phyloP scores from a whole-genome alignment of 805 yeast species.

The Yarrowia bubula region DNA sequence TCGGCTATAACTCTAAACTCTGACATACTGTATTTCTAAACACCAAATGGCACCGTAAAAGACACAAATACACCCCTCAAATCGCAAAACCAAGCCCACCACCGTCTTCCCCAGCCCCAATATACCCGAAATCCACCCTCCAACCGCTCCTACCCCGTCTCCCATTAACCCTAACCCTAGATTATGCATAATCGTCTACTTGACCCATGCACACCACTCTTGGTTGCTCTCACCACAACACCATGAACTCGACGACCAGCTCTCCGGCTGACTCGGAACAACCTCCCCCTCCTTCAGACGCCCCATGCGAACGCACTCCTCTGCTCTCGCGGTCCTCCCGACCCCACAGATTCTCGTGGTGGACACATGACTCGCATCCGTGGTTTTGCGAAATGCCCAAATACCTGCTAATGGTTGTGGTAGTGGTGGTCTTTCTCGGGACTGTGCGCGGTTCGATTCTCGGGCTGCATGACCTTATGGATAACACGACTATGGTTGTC shows the following conservation, averaged over 20 bases:
- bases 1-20: too few relatives aligned
- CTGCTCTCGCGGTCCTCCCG: background rate
- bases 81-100: too few relatives aligned
- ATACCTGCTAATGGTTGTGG: background rate
- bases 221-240: background rate
- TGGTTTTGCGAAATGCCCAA: slow-evolving; percentile 23
- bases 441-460: slow-evolving; percentile 13
- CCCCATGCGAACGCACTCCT: slow-evolving; percentile 11
- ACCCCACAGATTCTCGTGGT: slow-evolving; percentile 9
- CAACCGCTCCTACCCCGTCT: background rate
- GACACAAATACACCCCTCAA: too few relatives aligned
- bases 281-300: background rate
- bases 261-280: background rate
- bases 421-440: background rate
- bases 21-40: too few relatives aligned
- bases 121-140: background rate
- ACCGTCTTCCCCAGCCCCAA: background rate
- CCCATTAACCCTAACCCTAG: background rate
- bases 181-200: background rate
- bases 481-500: slow-evolving; percentile 15
- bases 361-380: slow-evolving; percentile 21
- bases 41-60: too few relatives aligned
- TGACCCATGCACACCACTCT: background rate
- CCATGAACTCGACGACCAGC: background rate
- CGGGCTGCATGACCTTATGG: background rate